Evolutionary conservation across 2,329 filamentous ascomycete genomes (phyloP).

Genomic region (Claviceps capensis): DNA sequence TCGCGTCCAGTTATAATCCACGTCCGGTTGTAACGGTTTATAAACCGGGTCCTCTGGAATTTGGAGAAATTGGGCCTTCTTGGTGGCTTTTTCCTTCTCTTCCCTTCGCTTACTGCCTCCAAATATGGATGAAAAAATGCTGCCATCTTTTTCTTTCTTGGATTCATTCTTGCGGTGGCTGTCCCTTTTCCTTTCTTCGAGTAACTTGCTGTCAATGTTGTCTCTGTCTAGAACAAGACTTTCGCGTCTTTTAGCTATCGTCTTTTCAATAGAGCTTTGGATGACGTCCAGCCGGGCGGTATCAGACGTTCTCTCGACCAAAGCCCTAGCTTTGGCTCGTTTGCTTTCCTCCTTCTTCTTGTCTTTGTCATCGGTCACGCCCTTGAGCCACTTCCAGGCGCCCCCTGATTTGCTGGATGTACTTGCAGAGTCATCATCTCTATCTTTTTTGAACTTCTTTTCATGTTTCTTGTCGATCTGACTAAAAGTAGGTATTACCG

Average conservation of each 20-base stretch:
- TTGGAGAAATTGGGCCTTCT: constrained; percentile 61
- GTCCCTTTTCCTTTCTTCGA: constrained; percentile 74
- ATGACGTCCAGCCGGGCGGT: constrained; percentile 74
- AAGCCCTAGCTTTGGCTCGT: constrained; percentile 49
- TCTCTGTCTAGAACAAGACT: constrained; percentile 75
- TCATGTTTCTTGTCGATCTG: constrained; percentile 60
- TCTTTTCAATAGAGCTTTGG: constrained; percentile 71
- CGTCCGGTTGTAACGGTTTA: constrained; percentile 63
- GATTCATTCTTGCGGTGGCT: constrained; percentile 59
- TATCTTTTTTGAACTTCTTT: constrained; percentile 64
- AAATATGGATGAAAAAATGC: constrained; percentile 89
- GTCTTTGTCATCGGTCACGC: constrained; percentile 59
- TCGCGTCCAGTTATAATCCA: constrained; percentile 92
- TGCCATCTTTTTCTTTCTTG: constrained; percentile 87
- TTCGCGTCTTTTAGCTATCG: constrained; percentile 55
- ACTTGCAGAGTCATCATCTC: constrained; percentile 46
- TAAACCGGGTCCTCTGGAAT: constrained; percentile 67
- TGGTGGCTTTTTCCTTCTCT: constrained; percentile 59
- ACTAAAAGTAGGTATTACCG: constrained; percentile 61
- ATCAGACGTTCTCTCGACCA: constrained; percentile 51
- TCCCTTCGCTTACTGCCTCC: constrained; percentile 79
- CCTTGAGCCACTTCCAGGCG: constrained; percentile 60
- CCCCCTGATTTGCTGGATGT: constrained; percentile 57
- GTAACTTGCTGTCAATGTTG: constrained; percentile 53
- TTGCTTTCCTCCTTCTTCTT: constrained; percentile 49